Evolutionary conservation across 1,139 yeast species (phyloP).

Genomic region (Lodderomyces parapsilosis): DNA sequence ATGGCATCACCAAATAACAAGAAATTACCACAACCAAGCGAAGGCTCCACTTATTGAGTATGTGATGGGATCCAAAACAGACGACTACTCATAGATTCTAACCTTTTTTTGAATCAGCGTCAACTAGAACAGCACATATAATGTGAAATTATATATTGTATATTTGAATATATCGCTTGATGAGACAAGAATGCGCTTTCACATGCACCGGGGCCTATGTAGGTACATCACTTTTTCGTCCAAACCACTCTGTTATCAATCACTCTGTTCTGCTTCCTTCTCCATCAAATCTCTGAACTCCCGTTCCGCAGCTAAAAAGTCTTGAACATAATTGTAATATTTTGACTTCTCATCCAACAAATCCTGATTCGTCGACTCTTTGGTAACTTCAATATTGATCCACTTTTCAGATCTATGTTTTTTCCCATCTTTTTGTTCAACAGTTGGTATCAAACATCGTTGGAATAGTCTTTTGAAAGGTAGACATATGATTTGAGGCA

Average conservation of each 20-base stretch:
- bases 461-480: conserved; percentile 56
- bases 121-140: too few relatives aligned
- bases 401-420: conserved; percentile 28
- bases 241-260: background rate
- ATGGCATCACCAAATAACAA: conserved; percentile 86
- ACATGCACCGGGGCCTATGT: too few relatives aligned
- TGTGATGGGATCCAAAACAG: too few relatives aligned
- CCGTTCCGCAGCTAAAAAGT: conserved; percentile 39
- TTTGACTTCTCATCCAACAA: conserved; percentile 22
- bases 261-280: conserved; percentile 15
- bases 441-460: conserved; percentile 39
- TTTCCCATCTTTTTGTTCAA: conserved; percentile 23
- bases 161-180: background rate
- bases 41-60: conserved; percentile 66
- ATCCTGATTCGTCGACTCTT: conserved; percentile 32
- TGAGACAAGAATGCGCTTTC: background rate
- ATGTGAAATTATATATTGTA: background rate
- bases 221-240: too few relatives aligned
- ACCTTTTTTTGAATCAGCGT: too few relatives aligned
- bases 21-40: conserved; percentile 87
- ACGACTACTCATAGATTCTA: too few relatives aligned
- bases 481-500: conserved; percentile 47
- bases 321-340: conserved; percentile 29
- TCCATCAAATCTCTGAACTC: conserved; percentile 37
- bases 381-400: conserved; percentile 48